Evolutionary conservation across 148 eudicot genomes (phyloP), one percentile per base, ranked within the genome.

Genomic region (Silene uniflora): DNA sequence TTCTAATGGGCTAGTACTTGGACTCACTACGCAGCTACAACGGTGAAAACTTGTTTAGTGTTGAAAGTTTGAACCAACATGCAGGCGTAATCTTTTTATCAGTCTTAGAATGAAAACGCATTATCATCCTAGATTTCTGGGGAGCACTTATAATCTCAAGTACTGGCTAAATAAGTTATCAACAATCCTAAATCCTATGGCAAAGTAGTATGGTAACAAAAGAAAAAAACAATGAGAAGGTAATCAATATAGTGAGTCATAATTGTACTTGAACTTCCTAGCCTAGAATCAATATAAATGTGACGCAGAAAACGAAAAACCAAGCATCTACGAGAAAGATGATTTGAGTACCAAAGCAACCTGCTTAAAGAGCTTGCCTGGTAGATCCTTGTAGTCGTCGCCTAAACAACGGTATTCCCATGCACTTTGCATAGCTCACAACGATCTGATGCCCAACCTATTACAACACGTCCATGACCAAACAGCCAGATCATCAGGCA

Each of bases 371-470:
- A 78, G 81, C 96, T 86, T 90, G 87, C 99, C 99, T 95, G 86
- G 99, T 87, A 49, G 96, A 87, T 88, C 99, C 99, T 83, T 87
- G 92, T 74, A 95, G 87, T 77, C 91, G 86, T 74, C 92, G 88
- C 67, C 99, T 85, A 71, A 90, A 95, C 67, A 95, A 77, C 24
- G 99, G 99, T 78, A 95, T 81, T 70, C 99, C 99, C 97, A 95
- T 92, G 80, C 99, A 95, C 80, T 88, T 79, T 67, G 99, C 93
- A 84, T 89, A 95, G 77, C 90, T 84, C 46, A 90, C 89, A 73
- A 95, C 92, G 72, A 95, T 89, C 78, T 95, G 99, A 83, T 95
- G 99, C 19, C 99, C 99, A 35, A 95, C 99, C 99, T 95, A 83
- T 49, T 62, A 65, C 27, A 27, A 47, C 62, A n/a, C 47, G 25